Evolutionary conservation across 139 green algal genomes (phyloP), one percentile per base, ranked within the genome.

Genomic region (Chlorella sorokiniana): DNA sequence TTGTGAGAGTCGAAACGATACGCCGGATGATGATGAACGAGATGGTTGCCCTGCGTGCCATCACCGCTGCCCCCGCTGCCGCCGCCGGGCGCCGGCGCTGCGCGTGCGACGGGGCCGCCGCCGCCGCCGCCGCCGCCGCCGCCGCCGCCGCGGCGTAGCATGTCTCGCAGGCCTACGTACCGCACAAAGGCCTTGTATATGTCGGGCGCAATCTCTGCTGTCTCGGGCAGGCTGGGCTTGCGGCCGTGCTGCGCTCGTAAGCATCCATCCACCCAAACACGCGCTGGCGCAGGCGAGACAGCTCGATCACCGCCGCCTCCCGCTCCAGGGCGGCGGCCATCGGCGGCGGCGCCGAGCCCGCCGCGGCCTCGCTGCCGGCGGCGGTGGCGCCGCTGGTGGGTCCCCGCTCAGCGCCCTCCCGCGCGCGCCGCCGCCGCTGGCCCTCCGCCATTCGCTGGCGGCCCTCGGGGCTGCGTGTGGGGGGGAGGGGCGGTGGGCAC

Each of bases 181-280:
- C 70, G 70, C 70, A 77, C 70, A 63, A 77, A 77, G 1, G 70
- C 70, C 14, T 44, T 44, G 70, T 77, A 77, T n/a, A 77, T 54
- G n/a, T 64, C 70, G 5, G 70, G 70, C 14, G 63, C 37, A 1
- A 31, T 11, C 44, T 77, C 70, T 25, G 51, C 44, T 10, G 70
- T 37, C n/a, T 77, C 70, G 14, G 52, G 70, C 70, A 77, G n/a
- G 70, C 70, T 77, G 44, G 70, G 70, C 70, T 77, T 51, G 33
- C 73, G 73, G 25, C 73, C 73, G 37, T 79, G 59, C 73, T 79
- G 29, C 16, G 25, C 54, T 69, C 52, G 41, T 68, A 79, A 25
- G 35, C 73, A 11, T 25, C 14, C 70, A 79, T 51, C 54, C 52
- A 79, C 25, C 37, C 37, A n/a, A 37, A 35, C 52, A 79, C 37